Percentiles rank a stretch among this genome's conserved stretches.
Conservation (phyloP, 805 yeast species). For the Starmerella bacillaris region DNA sequence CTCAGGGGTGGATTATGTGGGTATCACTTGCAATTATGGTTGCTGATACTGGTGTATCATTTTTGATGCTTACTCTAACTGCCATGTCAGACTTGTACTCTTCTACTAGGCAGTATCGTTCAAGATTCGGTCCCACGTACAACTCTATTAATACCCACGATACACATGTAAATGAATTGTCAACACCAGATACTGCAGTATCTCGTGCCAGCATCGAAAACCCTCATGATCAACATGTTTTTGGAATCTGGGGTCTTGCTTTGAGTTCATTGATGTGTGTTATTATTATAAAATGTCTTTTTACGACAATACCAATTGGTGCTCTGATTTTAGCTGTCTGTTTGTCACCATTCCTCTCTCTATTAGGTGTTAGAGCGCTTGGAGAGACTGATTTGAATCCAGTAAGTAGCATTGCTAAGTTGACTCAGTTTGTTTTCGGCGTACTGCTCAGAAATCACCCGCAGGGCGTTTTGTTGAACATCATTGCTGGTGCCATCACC, state of each 20-base stretch:
- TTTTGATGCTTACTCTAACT: slow-evolving; percentile 22
- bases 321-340: slow-evolving; percentile 51
- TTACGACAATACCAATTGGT: slow-evolving; percentile 50
- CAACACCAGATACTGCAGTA: too few species aligned
- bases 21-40: slow-evolving; percentile 83
- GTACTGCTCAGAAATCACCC: slow-evolving; percentile 63
- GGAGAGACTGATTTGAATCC: slow-evolving; percentile 97
- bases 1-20: slow-evolving; percentile 98
- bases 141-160: too few species aligned
- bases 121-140: too few species aligned
- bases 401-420: slow-evolving; percentile 87
- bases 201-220: slow-evolving; percentile 3
- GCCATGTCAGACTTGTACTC: slow-evolving; percentile 2
- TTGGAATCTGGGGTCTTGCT: slow-evolving; percentile 35
- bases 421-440: slow-evolving; percentile 80
- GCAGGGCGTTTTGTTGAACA: slow-evolving; percentile 63
- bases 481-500: slow-evolving; percentile 91
- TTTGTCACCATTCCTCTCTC: slow-evolving; percentile 60
- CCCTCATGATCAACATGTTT: slow-evolving; percentile 6
- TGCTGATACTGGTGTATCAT: slow-evolving; percentile 71
- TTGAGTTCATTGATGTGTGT: slow-evolving; percentile 53
- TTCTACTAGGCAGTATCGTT: too few species aligned
- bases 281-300: slow-evolving; percentile 43
- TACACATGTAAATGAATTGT: background rate
- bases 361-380: slow-evolving; percentile 78